These are phyloP conservation scores for Cordyceps pruinosa DNA, from an alignment of 2,329 filamentous ascomycete genomes.

Conservation along the genomic window DNA sequence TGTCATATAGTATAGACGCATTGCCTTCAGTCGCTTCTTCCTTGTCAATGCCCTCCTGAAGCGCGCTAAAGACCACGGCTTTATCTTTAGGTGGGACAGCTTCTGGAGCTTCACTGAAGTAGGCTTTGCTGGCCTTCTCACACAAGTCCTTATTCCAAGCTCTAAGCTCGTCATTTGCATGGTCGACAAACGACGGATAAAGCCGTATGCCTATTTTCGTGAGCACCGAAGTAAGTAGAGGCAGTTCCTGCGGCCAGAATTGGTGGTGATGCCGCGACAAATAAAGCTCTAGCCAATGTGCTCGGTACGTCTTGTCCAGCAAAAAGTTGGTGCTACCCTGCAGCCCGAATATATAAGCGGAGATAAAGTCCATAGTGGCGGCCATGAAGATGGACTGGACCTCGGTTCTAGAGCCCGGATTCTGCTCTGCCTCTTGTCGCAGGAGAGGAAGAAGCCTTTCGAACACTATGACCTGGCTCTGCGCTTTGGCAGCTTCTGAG, in stretches of 20 bases:
- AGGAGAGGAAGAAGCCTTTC: slow-evolving; percentile 52
- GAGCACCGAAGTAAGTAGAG: slow-evolving; percentile 47
- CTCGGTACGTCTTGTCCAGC: slow-evolving; percentile 44
- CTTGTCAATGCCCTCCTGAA: slow-evolving; percentile 37
- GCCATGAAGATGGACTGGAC: slow-evolving; percentile 61
- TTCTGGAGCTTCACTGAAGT: slow-evolving; percentile 18
- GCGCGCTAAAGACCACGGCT: slow-evolving; percentile 43
- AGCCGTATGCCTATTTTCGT: slow-evolving; percentile 49
- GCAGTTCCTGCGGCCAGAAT: slow-evolving; percentile 71
- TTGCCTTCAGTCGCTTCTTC: slow-evolving; percentile 41
- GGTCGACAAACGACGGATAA: slow-evolving; percentile 60
- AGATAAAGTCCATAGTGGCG: slow-evolving; percentile 71
- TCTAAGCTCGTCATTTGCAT: slow-evolving; percentile 62
- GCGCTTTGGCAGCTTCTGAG: slow-evolving; percentile 50
- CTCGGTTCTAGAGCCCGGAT: slow-evolving; percentile 35
- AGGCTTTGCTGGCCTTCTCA: slow-evolving; percentile 21
- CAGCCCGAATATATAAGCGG: slow-evolving; percentile 67
- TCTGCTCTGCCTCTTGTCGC: slow-evolving; percentile 25
- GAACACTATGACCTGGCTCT: slow-evolving; percentile 53
- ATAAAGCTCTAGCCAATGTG: slow-evolving; percentile 61
- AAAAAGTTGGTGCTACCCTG: slow-evolving; percentile 58
- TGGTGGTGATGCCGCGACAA: slow-evolving; percentile 59
- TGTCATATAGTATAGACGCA: slow-evolving; percentile 31
- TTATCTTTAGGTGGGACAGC: slow-evolving; percentile 28
- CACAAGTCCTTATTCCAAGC: slow-evolving; percentile 51